A percentile compares a stretch with the other conserved stretches of the same genome.
Evolutionary conservation across 306 rosid genomes (phyloP).

Genomic region (Vicia faba): DNA sequence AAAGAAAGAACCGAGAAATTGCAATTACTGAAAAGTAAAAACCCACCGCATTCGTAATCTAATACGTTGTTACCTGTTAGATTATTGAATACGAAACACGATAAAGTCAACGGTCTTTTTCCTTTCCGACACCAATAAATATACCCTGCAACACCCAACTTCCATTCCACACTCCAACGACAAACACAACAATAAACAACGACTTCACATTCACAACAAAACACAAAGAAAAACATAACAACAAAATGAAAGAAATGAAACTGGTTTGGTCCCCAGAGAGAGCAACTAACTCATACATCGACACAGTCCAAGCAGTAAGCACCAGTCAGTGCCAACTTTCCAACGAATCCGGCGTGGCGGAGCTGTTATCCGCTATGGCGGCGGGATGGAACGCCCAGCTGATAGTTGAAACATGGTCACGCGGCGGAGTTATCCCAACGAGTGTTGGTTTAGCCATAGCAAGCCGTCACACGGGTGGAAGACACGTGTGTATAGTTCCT

Average conservation of each 20-base stretch:
- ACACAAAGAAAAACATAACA: background rate
- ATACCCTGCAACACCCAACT: background rate
- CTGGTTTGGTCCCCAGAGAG: constrained; percentile 90
- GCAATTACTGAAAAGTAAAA: background rate
- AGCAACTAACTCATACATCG: constrained; percentile 85
- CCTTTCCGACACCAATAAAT: constrained; percentile 15
- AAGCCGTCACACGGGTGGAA: constrained; percentile 63
- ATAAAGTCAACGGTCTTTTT: constrained; percentile 56
- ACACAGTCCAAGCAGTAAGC: constrained; percentile 79
- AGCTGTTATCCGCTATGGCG: constrained; percentile 87
- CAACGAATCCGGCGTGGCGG: constrained; percentile 79
- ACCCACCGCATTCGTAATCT: constrained; percentile 40
- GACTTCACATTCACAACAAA: background rate
- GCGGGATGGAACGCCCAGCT: constrained; percentile 90
- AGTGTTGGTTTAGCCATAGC: constrained; percentile 80
- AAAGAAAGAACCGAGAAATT: constrained; percentile 30
- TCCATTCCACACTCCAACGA: background rate
- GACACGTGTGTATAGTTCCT: constrained; percentile 82
- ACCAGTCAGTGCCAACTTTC: constrained; percentile 54
- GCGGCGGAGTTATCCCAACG: constrained; percentile 65
- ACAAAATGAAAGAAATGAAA: constrained; percentile 53
- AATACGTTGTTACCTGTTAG: constrained; percentile 58
- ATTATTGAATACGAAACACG: background rate
- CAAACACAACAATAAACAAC: constrained; percentile 11
- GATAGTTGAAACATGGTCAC: constrained; percentile 92